Evolutionary conservation across 2,329 filamentous ascomycete genomes (phyloP).

Genomic region (Calonectria hongkongensis): DNA sequence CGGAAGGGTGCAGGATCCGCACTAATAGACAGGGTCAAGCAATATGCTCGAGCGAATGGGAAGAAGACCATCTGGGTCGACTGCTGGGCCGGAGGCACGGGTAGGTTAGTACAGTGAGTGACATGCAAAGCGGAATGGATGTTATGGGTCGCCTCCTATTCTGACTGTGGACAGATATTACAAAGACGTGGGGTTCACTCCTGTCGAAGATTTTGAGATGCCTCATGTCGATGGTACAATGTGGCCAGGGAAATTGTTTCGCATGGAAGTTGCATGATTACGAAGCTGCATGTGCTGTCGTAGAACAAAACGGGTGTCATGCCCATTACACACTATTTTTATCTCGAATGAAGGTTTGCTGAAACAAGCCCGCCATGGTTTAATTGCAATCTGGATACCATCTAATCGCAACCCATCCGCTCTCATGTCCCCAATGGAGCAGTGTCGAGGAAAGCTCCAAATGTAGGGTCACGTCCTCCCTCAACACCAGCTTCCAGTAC

Average conservation of each 20-base stretch:
- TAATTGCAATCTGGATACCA: background rate
- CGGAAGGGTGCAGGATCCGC: constrained; percentile 45
- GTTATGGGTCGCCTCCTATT: constrained; percentile 6
- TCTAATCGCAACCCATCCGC: background rate
- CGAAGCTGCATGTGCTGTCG: constrained; percentile 12
- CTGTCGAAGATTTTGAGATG: constrained; percentile 40
- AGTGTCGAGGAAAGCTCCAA: constrained; percentile 47
- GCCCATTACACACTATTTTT: constrained; percentile 35
- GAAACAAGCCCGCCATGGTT: constrained; percentile 1
- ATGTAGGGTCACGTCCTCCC: constrained; percentile 52
- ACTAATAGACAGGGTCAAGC: constrained; percentile 43
- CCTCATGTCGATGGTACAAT: constrained; percentile 10
- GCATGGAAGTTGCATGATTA: constrained; percentile 43
- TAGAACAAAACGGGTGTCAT: constrained; percentile 16
- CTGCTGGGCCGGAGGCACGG: constrained; percentile 53
- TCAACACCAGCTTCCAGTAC: constrained; percentile 54
- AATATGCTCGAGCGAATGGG: constrained; percentile 42
- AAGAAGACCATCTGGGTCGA: constrained; percentile 53
- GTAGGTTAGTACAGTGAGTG: constrained; percentile 48
- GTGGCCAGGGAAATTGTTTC: constrained; percentile 47
- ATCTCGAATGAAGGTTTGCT: background rate
- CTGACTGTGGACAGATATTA: constrained; percentile 49
- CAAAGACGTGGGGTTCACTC: constrained; percentile 43
- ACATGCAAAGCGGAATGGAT: background rate
- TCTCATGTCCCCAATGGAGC: constrained; percentile 42